phyloP scores from a whole-genome alignment of 1,284 basidiomycete genomes.

The Abortiporus biennis region DNA sequence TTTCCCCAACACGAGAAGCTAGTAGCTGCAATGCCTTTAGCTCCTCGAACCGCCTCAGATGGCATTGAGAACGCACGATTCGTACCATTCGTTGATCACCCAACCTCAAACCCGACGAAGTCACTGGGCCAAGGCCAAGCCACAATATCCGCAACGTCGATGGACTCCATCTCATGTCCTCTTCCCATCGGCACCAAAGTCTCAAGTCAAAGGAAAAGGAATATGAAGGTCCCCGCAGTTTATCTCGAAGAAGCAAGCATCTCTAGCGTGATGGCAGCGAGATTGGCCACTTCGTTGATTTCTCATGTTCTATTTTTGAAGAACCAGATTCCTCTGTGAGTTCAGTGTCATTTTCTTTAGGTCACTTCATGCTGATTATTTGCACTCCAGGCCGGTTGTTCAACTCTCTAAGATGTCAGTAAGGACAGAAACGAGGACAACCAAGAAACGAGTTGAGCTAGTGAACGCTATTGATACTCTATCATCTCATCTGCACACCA shows the following conservation, averaged over 20 bases:
- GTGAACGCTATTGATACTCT: constrained; percentile 61
- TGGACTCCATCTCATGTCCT: no score
- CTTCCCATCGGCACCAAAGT: no score
- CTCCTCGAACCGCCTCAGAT: no score
- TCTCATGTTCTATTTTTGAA: constrained; percentile 70
- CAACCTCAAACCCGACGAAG: no score
- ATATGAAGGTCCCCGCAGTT: constrained; percentile 34
- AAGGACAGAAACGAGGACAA: constrained; percentile 34
- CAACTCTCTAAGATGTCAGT: constrained; percentile 51
- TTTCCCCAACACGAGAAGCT: no score
- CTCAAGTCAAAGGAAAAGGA: no score
- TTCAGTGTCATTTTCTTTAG: constrained; percentile 11
- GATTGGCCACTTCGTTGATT: constrained; percentile 51
- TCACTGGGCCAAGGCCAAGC: no score
- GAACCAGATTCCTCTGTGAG: constrained; percentile 71
- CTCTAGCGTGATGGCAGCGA: constrained; percentile 51
- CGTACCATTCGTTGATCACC: no score
- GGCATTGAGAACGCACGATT: no score
- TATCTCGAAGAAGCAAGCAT: constrained; percentile 44
- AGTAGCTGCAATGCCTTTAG: no score
- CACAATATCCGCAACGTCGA: no score
- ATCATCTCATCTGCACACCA: constrained; percentile 65
- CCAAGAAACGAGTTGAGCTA: constrained; percentile 55
- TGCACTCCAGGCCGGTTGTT: constrained; percentile 44
- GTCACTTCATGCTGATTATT: not conserved